phyloP scores from a whole-genome alignment of 352 stramenopile species.

The Discostella stelligera region DNA sequence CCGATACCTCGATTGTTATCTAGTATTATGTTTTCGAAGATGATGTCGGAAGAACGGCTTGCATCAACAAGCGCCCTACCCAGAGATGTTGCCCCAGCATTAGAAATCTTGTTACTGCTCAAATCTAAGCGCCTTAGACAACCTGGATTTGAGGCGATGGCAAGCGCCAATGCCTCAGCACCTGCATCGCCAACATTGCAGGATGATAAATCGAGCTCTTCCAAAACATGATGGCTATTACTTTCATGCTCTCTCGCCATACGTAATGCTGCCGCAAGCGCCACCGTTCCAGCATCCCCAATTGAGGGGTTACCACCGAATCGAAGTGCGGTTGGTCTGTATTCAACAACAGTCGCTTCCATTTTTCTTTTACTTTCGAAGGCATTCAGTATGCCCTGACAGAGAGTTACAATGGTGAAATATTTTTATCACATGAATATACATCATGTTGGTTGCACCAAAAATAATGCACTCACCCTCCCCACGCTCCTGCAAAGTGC shows the following conservation, averaged over 20 bases:
- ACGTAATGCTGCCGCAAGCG: slow-evolving; percentile 69
- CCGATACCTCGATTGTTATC: slow-evolving; percentile 71
- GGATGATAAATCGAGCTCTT: slow-evolving; percentile 72
- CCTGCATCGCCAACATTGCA: slow-evolving; percentile 74
- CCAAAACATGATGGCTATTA: slow-evolving; percentile 49
- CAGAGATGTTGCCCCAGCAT: slow-evolving; percentile 61
- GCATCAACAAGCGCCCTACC: slow-evolving; percentile 49
- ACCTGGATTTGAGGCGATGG: slow-evolving; percentile 54
- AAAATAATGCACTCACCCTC: slow-evolving; percentile 47
- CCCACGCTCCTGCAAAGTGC: slow-evolving; percentile 70
- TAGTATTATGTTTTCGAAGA: slow-evolving; percentile 66
- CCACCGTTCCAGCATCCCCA: slow-evolving; percentile 70
- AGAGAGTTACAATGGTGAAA: slow-evolving; percentile 3
- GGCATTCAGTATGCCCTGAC: slow-evolving; percentile 36
- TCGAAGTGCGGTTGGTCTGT: slow-evolving; percentile 49
- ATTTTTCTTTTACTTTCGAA: slow-evolving; percentile 27
- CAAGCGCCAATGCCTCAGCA: slow-evolving; percentile 69
- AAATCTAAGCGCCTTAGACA: slow-evolving; percentile 70
- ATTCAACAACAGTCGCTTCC: slow-evolving; percentile 4
- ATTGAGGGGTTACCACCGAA: slow-evolving; percentile 68
- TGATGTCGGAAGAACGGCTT: slow-evolving; percentile 1
- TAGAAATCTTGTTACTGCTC: slow-evolving; percentile 78
- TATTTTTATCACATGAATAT: slow-evolving; percentile 15
- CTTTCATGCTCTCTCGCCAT: slow-evolving; percentile 36
- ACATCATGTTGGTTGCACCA: slow-evolving; percentile 11